Evolutionary conservation across 2,329 filamentous ascomycete species (phyloP), one percentile per base, ranked within the genome.

Genomic region (Pseudogymnoascus pannorum): DNA sequence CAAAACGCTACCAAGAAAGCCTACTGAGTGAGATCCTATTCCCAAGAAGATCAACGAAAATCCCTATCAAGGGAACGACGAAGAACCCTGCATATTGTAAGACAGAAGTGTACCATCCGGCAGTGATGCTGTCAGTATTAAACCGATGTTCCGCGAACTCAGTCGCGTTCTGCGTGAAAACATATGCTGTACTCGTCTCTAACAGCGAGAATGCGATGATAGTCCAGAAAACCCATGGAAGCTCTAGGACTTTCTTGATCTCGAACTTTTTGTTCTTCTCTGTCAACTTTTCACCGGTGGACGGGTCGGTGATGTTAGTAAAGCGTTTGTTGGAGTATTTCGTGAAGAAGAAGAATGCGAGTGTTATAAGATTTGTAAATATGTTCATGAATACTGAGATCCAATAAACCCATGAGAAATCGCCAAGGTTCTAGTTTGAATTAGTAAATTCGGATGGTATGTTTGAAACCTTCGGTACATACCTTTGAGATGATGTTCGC

Each of bases 321-420:
- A 79, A 86, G 22, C 74, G 75, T 22, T 74, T 74, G 31, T 79
- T 76, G 38, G 77, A 78, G 69, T 78, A 80, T 8, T 75, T 74
- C 0, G 77, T 83, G 67, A 86, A 86, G 65, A 77, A 76, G 72
- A 77, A 85, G 69, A 86, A 86, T 8, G 75, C 70, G 0, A 77
- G 59, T 0, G 82, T 85, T 1, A 78, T 75, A 0, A 78, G 67
- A 60, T 87, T 86, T 7, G 83, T 86, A 64, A 87, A 86, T 2
- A 87, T 62, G 62, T 86, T 85, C 80, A 86, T 86, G 66, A 84
- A 82, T 0, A 87, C 82, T 0, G 80, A 77, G 8, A 79, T 79
- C 84, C 84, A 86, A 67, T 80, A 86, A 0, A 81, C 81, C 81
- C 83, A 86, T 59, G 79, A 78, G 51, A 87, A 87, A 66, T 86